phyloP scores from a whole-genome alignment of 345 rosid genomes.

The Acer negundo region DNA sequence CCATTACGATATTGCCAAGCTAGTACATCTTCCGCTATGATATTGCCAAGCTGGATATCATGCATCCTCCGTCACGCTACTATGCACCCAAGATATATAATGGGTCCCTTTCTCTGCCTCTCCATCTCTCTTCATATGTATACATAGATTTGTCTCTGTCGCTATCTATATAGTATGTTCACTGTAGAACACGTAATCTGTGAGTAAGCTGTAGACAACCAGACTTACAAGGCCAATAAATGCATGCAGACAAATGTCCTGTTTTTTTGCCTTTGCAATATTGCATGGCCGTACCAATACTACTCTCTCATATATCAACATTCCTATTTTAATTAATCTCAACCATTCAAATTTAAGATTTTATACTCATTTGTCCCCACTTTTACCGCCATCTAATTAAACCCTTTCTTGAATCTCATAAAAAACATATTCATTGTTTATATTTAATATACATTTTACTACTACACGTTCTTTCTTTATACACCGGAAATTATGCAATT shows the following conservation, averaged over 20 bases:
- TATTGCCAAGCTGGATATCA: too few species aligned
- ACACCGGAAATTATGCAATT: background rate
- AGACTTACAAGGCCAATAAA: slow-evolving; percentile 8
- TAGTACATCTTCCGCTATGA: too few species aligned
- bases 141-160: background rate
- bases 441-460: too few species aligned
- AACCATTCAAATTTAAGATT: background rate
- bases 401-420: background rate
- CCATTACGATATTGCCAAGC: too few species aligned
- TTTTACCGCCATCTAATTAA: background rate
- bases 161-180: background rate
- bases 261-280: background rate
- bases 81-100: too few species aligned
- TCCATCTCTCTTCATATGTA: background rate
- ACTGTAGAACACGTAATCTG: slow-evolving; percentile 12
- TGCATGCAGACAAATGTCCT: slow-evolving; percentile 13
- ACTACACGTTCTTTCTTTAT: too few species aligned
- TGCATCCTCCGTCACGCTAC: too few species aligned
- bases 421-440: background rate
- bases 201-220: slow-evolving; percentile 5
- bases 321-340: slow-evolving; percentile 18
- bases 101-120: slow-evolving; percentile 10
- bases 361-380: background rate
- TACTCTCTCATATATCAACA: background rate
- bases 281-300: background rate